Base-by-base conservation (phyloP, 2,329 filamentous ascomycete species). In the Xylaria sp. region DNA sequence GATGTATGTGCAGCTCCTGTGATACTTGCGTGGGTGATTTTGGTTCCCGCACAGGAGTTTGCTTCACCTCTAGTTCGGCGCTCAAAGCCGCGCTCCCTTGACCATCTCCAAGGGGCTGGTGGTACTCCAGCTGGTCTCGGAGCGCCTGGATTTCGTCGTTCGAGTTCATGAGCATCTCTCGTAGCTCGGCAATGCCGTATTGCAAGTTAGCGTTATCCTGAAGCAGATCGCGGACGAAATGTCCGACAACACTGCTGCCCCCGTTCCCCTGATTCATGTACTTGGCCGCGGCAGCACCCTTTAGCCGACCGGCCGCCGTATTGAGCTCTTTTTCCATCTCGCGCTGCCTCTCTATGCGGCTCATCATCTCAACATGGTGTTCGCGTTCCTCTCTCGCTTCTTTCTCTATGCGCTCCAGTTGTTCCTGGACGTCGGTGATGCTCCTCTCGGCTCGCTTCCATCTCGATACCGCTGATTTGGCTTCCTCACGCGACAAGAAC, bases 201-300 rank as follows among this genome's bases (percentile, higher is more conserved):
- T 99, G 96, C 54, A 99, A 83, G 74, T 94, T 97, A 10, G 94
- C 94, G 77, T 99, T 99, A 79, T 99, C 96, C 76, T 97, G 91
- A 20, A 99, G 84, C 65, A 99, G 92, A 79, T 98, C 96, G 74
- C 94, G 94, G 65, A 99, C 96, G 75, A 99, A 98, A 77, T 97
- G 93, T 23, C 93, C 94, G n/a, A 98, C 93, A 46, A 97, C 93
- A 67, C 85, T 90, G 70, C 85, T 89, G 10, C 88, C 86, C 65
- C 83, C 84, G 73, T 88, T 87, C 36, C 87, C 85, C 3, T 86
- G 85, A 3, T 86, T 86, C 49, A 92, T 82, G 2, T 89, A 89
- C 73, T 89, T 91, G 33, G 87, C 86, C 0, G 91, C 93, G 2
- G 94, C 94, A 13, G 92, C 92, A 10, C 92, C 92, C 80, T 95